Evolutionary conservation across 305 asterid species (phyloP), one percentile per base, ranked within the genome.

Genomic region (Fraxinus paxiana): DNA sequence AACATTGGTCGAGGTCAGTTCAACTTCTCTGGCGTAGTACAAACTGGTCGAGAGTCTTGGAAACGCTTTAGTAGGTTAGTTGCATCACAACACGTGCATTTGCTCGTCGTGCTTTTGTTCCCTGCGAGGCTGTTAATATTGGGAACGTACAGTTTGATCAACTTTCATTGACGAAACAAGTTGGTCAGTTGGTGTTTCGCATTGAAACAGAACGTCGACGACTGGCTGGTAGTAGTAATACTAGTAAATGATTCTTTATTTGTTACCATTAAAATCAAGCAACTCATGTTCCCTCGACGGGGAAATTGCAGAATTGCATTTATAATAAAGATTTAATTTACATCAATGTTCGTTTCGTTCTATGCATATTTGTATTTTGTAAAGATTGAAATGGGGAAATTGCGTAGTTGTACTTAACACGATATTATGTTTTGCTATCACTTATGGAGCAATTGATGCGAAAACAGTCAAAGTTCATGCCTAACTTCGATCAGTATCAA

Each of bases 41-140:
- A 71, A 22, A 90, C 86, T 2, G 98, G 98, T 0, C 80, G 82
- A 79, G 97, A 93, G 79, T 90, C 97, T 0, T 83, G 88, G 82
- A 92, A 88, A 78, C 87, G 93, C 86, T 89, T 92, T 78, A 87
- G 94, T 37, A 86, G 89, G 22, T 76, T 95, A 12, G 92, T 95
- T 71, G 91, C 93, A 5, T 95, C 98, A 2, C 97, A 92, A 77
- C 95, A 90, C 82, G 87, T 90, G 97, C 97, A 92, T 88, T 85
- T 93, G 87, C 90, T 95, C 37, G 96, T 95, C 83, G 89, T 95
- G 75, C 83, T 93, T 28, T 79, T 93, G 88, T 85, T 91, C 63
- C 97, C 98, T 46, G 95, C 95, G 2, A 88, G 90, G 26, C 81
- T 93, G 84, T 76, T 95, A 61, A 76, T 92, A 41, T 65, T 92